phyloP scores from a whole-genome alignment of 768 basidiomycete genomes.

The Lentinula raphanica region DNA sequence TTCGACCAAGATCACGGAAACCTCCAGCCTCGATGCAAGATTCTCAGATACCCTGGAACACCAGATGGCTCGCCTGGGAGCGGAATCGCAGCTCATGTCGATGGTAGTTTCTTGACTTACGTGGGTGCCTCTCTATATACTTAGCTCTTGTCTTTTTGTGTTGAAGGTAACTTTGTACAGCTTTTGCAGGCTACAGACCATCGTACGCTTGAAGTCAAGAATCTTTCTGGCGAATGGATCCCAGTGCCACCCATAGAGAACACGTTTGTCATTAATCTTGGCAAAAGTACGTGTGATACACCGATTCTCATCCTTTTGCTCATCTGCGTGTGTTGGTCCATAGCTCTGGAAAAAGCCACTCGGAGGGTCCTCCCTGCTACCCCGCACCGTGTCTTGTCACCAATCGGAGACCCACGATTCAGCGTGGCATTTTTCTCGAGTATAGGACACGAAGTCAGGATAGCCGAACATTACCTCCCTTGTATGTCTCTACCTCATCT shows the following conservation, averaged over 20 bases:
- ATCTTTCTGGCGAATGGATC: slow-evolving; percentile 51
- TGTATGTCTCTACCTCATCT: neutral
- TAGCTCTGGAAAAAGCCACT: slow-evolving; percentile 50
- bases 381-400: slow-evolving; percentile 39
- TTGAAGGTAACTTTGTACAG: neutral
- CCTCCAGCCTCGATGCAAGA: slow-evolving; percentile 32
- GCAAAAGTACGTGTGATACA: slow-evolving; percentile 33
- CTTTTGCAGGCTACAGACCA: slow-evolving; percentile 44
- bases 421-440: slow-evolving; percentile 59
- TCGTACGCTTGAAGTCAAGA: slow-evolving; percentile 53
- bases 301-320: neutral
- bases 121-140: slow-evolving; percentile 31
- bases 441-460: slow-evolving; percentile 34
- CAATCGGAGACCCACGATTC: slow-evolving; percentile 42
- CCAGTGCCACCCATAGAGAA: slow-evolving; percentile 47
- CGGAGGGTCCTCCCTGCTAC: slow-evolving; percentile 50
- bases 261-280: slow-evolving; percentile 55
- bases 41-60: slow-evolving; percentile 48
- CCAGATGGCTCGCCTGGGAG: slow-evolving; percentile 34
- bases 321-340: neutral
- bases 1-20: slow-evolving; percentile 34
- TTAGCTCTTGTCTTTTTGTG: neutral
- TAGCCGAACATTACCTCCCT: slow-evolving; percentile 26
- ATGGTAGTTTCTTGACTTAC: slow-evolving; percentile 52
- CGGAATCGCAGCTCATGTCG: slow-evolving; percentile 55